These are phyloP conservation scores for Gnaphalium uliginosum DNA, from an alignment of 129 eudicot genomes.

Conservation along the genomic window DNA sequence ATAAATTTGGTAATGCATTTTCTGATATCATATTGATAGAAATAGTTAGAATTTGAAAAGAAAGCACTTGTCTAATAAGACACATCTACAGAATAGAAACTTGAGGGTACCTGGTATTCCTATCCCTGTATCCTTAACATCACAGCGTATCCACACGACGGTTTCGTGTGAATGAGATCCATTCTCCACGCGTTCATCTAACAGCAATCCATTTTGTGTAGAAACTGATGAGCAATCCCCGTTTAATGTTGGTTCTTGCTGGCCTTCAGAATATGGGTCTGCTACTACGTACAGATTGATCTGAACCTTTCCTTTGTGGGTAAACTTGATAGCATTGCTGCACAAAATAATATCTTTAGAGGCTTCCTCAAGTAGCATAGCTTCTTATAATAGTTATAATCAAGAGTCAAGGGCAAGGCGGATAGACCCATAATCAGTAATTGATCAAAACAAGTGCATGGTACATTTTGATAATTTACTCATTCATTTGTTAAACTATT, in stretches of 20 bases:
- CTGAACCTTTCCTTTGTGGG: constrained; percentile 91
- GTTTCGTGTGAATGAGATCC: constrained; percentile 45
- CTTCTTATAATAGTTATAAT: not conserved
- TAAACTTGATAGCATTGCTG: constrained; percentile 96
- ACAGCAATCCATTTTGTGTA: constrained; percentile 16
- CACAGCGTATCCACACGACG: constrained; percentile 88
- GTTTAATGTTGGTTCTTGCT: constrained; percentile 32
- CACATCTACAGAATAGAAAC: not conserved
- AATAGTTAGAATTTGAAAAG: not conserved
- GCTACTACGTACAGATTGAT: constrained; percentile 68
- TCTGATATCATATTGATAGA: constrained; percentile 44
- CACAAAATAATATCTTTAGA: constrained; percentile 7
- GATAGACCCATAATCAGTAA: not conserved
- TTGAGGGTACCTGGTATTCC: constrained; percentile 84
- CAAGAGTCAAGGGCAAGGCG: not conserved
- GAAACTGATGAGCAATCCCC: constrained; percentile 31
- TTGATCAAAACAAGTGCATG: not conserved
- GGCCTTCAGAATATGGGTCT: constrained; percentile 46
- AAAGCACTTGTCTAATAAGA: not conserved
- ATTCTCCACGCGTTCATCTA: constrained; percentile 39
- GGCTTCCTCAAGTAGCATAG: not conserved
- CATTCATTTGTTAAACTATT: not conserved
- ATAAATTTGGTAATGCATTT: constrained; percentile 73
- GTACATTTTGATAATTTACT: not conserved
- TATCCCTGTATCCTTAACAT: constrained; percentile 92